Percentiles rank a stretch among this genome's conserved stretches.
Evolutionary conservation across 1,284 basidiomycete species (phyloP).

Genomic region (Cutaneotrichosporon mucoides): DNA sequence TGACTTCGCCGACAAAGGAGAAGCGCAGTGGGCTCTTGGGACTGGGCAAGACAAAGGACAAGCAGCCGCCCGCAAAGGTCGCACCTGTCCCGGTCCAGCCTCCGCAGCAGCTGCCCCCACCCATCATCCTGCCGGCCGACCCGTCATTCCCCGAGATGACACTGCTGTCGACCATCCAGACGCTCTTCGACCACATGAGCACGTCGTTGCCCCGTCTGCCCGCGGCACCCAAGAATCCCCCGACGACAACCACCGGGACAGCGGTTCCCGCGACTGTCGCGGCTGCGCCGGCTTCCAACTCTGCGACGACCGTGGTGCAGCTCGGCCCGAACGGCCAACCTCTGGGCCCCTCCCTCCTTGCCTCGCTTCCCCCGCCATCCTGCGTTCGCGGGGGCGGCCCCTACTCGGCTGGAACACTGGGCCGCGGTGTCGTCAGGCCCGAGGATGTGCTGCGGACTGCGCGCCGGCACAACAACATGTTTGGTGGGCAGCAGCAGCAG

Average conservation of each 20-base stretch:
- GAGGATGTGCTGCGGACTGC: slow-evolving; percentile 85
- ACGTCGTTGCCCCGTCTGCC: slow-evolving; percentile 46
- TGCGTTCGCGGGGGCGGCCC: slow-evolving; percentile 45
- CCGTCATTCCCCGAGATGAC: slow-evolving; percentile 63
- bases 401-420: slow-evolving; percentile 49
- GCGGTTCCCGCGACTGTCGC: neutral
- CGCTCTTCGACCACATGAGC: slow-evolving; percentile 74
- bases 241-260: neutral
- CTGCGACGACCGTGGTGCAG: slow-evolving; percentile 25
- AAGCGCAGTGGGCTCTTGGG: slow-evolving; percentile 23
- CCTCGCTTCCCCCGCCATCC: slow-evolving; percentile 42
- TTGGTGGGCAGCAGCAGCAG: slow-evolving; percentile 82
- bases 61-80: neutral
- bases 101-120: slow-evolving; percentile 12
- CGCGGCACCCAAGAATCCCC: slow-evolving; percentile 31
- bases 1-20: slow-evolving; percentile 17
- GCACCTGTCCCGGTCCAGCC: slow-evolving; percentile 3
- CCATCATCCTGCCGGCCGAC: slow-evolving; percentile 47
- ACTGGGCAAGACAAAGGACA: slow-evolving; percentile 14
- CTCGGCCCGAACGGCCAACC: slow-evolving; percentile 13
- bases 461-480: slow-evolving; percentile 79
- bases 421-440: slow-evolving; percentile 80
- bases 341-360: slow-evolving; percentile 40
- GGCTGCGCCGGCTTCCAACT: slow-evolving; percentile 32
- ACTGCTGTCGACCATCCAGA: slow-evolving; percentile 82